phyloP scores from a whole-genome alignment of 1,284 basidiomycete genomes.

The Stereum hirsutum region DNA sequence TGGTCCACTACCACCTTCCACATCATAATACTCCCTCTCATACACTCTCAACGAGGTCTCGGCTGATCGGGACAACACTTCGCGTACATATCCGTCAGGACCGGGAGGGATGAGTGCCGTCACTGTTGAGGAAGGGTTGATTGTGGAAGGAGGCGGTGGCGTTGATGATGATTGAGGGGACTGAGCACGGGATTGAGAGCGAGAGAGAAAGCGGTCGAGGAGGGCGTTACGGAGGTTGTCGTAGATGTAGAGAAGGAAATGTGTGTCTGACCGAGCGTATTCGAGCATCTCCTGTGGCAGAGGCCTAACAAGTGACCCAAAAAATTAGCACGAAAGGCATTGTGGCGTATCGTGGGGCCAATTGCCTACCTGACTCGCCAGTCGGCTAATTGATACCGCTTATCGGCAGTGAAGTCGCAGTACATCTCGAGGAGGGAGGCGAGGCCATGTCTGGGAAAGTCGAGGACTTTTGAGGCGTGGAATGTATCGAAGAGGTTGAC shows the following conservation, averaged over 20 bases:
- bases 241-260: slow-evolving; percentile 90
- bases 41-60: slow-evolving; percentile 68
- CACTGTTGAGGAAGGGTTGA: slow-evolving; percentile 14
- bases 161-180: slow-evolving; percentile 17
- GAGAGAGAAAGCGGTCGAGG: slow-evolving; percentile 47
- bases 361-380: slow-evolving; percentile 82
- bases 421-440: slow-evolving; percentile 85
- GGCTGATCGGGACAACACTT: slow-evolving; percentile 61
- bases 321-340: slow-evolving; percentile 4
- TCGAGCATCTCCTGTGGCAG: slow-evolving; percentile 83
- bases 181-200: slow-evolving; percentile 22
- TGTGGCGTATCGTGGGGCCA: background rate
- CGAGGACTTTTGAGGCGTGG: slow-evolving; percentile 85
- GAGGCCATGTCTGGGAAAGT: slow-evolving; percentile 78
- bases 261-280: slow-evolving; percentile 94
- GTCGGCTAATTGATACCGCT: slow-evolving; percentile 93
- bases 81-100: slow-evolving; percentile 30
- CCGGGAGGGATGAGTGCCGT: slow-evolving; percentile 18
- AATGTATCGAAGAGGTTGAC: slow-evolving; percentile 97
- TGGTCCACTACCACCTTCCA: slow-evolving; percentile 50
- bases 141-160: slow-evolving; percentile 2
- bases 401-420: slow-evolving; percentile 89
- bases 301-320: slow-evolving; percentile 38
- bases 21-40: slow-evolving; percentile 62
- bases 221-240: slow-evolving; percentile 88